Evolutionary conservation across 2,329 filamentous ascomycete genomes (phyloP).

Genomic region (Aureobasidium sp.): DNA sequence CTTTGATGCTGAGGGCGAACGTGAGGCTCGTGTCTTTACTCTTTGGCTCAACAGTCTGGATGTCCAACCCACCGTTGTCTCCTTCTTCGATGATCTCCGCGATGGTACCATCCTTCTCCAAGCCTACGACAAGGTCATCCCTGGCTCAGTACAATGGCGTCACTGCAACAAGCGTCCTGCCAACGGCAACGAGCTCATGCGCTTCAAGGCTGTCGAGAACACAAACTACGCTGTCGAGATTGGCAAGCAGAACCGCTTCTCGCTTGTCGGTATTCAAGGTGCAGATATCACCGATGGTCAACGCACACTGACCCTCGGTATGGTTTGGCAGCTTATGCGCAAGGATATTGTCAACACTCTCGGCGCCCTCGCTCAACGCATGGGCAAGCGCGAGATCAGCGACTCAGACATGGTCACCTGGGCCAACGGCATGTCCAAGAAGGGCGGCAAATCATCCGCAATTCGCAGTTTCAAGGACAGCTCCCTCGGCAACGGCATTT

Average conservation of each 20-base stretch:
- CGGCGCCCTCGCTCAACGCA: constrained; percentile 72
- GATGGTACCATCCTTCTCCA: constrained; percentile 83
- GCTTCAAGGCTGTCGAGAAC: constrained; percentile 98
- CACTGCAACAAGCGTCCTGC: constrained; percentile 87
- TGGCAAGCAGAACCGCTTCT: constrained; percentile 91
- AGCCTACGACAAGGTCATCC: constrained; percentile 97
- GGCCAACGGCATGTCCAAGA: constrained; percentile 89
- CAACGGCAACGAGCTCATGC: constrained; percentile 66
- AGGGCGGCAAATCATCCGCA: constrained; percentile 67
- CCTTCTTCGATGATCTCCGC: constrained; percentile 91
- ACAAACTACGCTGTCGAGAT: constrained; percentile 97
- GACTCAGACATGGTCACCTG: constrained; percentile 95
- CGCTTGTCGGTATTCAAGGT: constrained; percentile 90
- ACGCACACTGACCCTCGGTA: constrained; percentile 83
- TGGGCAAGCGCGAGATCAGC: constrained; percentile 92
- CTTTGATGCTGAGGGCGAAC: constrained; percentile 96
- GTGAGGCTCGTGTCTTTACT: constrained; percentile 94
- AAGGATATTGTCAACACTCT: constrained; percentile 90
- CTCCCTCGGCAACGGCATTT: constrained; percentile 73
- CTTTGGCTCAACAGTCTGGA: constrained; percentile 97
- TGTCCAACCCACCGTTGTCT: constrained; percentile 88
- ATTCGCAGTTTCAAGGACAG: constrained; percentile 94
- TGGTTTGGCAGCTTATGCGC: constrained; percentile 98
- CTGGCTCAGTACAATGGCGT: constrained; percentile 87
- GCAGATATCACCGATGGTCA: constrained; percentile 97